phyloP scores from a whole-genome alignment of 129 eudicot species.

The carrot (Daucus carota) region DH1_v3.0 NC_030381.2:31722001-31722500 shows the following conservation, averaged over 20 bases:
- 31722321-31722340: background rate
- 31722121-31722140: constrained; percentile 11
- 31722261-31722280: background rate
- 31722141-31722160: background rate
- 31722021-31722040: constrained; percentile 52
- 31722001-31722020: constrained; percentile 41
- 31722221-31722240: constrained; percentile 8
- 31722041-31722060: constrained; percentile 25
- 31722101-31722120: background rate
- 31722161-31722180: background rate
- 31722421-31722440: no score
- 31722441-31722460: no score
- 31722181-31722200: constrained; percentile 42
- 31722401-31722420: no score
- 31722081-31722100: background rate
- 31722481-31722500: no score
- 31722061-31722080: background rate
- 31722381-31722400: no score
- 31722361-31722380: no score
- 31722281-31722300: background rate
- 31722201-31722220: background rate
- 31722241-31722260: background rate
- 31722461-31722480: no score
- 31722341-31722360: background rate
- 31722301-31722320: background rate